Evolutionary conservation across 1,284 basidiomycete species (phyloP).

Genomic region (Malassezia equina): DNA sequence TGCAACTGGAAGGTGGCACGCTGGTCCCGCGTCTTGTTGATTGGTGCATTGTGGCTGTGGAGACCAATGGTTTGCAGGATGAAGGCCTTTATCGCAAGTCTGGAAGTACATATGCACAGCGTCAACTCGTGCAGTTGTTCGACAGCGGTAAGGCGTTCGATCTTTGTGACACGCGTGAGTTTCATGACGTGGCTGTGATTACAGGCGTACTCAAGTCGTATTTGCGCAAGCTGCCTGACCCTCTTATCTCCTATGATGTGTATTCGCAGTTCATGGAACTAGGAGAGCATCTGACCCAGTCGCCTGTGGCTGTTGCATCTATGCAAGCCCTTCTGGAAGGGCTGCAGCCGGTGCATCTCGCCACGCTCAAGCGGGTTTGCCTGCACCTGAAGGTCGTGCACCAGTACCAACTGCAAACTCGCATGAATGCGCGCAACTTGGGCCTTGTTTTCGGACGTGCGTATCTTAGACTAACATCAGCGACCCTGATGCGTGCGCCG

Average conservation of each 20-base stretch:
- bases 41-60: constrained; percentile 50
- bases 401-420: constrained; percentile 56
- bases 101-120: constrained; percentile 82
- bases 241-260: constrained; percentile 77
- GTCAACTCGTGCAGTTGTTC: constrained; percentile 85
- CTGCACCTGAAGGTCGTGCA: constrained; percentile 61
- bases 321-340: constrained; percentile 61
- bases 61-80: constrained; percentile 60
- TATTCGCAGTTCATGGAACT: constrained; percentile 69
- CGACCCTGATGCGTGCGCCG: constrained; percentile 4
- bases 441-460: constrained; percentile 99
- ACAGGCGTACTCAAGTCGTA: constrained; percentile 96
- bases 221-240: constrained; percentile 79
- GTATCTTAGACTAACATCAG: constrained; percentile 48
- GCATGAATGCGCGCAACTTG: constrained; percentile 89
- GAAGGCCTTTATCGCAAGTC: constrained; percentile 96
- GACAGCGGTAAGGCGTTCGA: constrained; percentile 87
- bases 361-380: constrained; percentile 72
- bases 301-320: constrained; percentile 13
- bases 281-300: constrained; percentile 18
- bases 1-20: constrained; percentile 60
- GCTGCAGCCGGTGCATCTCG: constrained; percentile 75
- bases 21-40: constrained; percentile 76
- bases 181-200: constrained; percentile 93
- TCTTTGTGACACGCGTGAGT: constrained; percentile 71